Conservation (phyloP, 768 basidiomycete genomes). For the Saitozyma sp. region DNA sequence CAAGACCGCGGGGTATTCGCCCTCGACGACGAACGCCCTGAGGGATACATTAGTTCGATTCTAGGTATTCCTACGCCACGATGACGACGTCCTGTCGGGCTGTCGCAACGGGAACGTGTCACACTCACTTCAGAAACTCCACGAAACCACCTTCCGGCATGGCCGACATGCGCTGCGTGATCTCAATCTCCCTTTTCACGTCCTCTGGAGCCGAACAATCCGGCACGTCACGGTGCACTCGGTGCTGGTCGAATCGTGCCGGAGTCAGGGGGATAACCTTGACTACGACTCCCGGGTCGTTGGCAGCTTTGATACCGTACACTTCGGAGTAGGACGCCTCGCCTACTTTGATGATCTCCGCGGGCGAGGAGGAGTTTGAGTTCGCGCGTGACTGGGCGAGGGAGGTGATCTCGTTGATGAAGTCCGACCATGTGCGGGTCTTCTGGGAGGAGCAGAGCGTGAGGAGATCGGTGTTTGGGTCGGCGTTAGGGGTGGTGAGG, state of each 20-base stretch:
- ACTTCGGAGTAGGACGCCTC: slow-evolving; percentile 98
- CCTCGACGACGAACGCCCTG: slow-evolving; percentile 81
- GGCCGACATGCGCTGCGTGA: slow-evolving; percentile 61
- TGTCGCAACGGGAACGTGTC: too few species aligned
- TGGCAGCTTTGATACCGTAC: slow-evolving; percentile 56
- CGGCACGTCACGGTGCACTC: slow-evolving; percentile 59
- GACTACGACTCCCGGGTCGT: slow-evolving; percentile 25
- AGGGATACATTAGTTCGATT: background rate
- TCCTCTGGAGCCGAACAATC: slow-evolving; percentile 32
- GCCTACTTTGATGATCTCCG: slow-evolving; percentile 76
- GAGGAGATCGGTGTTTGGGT: too few species aligned
- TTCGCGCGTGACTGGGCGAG: too few species aligned
- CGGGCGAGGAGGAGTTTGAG: too few species aligned
- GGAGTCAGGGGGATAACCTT: slow-evolving; percentile 44
- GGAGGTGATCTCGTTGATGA: too few species aligned
- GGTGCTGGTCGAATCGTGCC: slow-evolving; percentile 59
- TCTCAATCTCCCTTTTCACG: slow-evolving; percentile 47
- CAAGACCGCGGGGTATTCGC: slow-evolving; percentile 75
- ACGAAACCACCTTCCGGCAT: slow-evolving; percentile 72
- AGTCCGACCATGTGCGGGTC: too few species aligned
- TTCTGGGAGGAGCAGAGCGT: too few species aligned
- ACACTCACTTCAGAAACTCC: slow-evolving; percentile 60
- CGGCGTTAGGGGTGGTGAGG: too few species aligned
- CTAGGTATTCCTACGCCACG: too few species aligned
- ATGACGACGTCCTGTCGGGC: too few species aligned